Percentiles rank a stretch among this genome's conserved stretches.
Evolutionary conservation across 306 rosid genomes (phyloP).

Genomic region (Betula pendula): DNA sequence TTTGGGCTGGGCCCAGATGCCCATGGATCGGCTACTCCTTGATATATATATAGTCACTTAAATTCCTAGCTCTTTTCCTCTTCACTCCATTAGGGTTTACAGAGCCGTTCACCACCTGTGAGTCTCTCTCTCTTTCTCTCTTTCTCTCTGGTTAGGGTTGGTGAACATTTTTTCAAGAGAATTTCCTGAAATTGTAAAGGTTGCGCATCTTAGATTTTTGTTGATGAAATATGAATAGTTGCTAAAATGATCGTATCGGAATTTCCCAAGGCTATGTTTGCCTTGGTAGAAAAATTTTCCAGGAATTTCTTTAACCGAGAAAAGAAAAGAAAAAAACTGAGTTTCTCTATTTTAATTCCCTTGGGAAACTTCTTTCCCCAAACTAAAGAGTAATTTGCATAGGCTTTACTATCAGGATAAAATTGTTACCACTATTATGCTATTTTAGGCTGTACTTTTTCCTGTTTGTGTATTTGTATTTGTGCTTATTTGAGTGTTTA

Average conservation of each 20-base stretch:
- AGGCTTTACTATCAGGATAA: not conserved
- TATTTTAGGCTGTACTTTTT: not conserved
- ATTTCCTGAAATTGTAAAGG: not conserved
- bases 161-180: not conserved
- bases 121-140: not conserved
- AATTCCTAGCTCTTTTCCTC: conserved; percentile 17
- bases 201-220: not conserved
- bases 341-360: not conserved
- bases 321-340: not conserved
- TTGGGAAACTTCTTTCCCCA: not conserved
- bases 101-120: not conserved
- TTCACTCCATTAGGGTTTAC: not conserved
- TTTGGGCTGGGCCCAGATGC: not conserved
- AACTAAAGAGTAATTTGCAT: not conserved
- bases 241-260: not conserved
- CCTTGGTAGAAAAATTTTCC: not conserved
- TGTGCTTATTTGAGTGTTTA: not conserved
- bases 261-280: not conserved
- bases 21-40: not conserved
- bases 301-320: not conserved
- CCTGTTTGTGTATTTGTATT: not conserved
- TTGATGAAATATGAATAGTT: not conserved
- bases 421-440: not conserved
- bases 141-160: not conserved
- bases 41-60: not conserved